Conservation (phyloP, 1,284 basidiomycete genomes). For the Boletellus deceptivus region DNA sequence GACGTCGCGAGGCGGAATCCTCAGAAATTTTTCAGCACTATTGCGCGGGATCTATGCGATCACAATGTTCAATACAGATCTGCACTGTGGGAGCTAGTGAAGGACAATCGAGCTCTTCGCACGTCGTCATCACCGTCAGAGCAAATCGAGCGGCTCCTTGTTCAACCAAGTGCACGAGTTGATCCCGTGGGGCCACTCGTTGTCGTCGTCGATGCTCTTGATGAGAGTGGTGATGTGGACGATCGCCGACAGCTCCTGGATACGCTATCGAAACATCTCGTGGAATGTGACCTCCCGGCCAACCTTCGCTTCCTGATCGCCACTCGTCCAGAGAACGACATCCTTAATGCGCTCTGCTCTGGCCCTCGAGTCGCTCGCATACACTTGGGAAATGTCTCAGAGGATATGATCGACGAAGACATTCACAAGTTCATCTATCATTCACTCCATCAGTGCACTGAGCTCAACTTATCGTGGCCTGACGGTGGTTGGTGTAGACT, state of each 20-base stretch:
- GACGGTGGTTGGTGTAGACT: constrained; percentile 5
- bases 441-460: background rate
- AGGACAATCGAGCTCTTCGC: constrained; percentile 3
- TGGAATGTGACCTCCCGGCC: background rate
- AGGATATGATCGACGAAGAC: background rate
- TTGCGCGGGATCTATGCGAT: constrained; percentile 4
- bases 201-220: constrained; percentile 12
- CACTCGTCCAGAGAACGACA: background rate
- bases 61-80: constrained; percentile 1
- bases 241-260: background rate
- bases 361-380: background rate
- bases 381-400: background rate
- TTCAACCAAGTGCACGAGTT: constrained; percentile 1
- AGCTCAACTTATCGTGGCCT: background rate
- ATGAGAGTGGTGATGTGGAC: constrained; percentile 6
- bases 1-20: background rate
- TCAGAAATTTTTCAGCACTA: constrained; percentile 3
- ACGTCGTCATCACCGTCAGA: background rate
- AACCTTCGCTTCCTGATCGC: constrained; percentile 10
- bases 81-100: background rate
- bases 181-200: constrained; percentile 1
- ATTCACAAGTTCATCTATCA: background rate
- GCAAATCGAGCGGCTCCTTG: constrained; percentile 2
- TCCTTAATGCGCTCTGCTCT: background rate
- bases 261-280: background rate